Base-by-base conservation (phyloP, 2,329 filamentous ascomycete genomes). In the Cytospora mali region DNA sequence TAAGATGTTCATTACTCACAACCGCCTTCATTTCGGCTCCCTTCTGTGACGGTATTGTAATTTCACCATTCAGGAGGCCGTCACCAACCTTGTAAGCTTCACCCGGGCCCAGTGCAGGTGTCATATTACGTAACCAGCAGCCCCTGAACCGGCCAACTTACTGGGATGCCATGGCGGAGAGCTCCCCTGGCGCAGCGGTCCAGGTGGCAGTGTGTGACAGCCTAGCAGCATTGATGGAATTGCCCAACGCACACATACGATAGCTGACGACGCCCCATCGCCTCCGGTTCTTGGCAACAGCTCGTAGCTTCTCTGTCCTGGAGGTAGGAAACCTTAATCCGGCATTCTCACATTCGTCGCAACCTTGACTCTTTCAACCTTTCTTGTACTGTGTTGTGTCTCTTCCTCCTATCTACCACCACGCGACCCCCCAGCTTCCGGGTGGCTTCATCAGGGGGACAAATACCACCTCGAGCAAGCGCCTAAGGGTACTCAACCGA, bases 21-120 rank as follows among this genome's bases (percentile, higher is more conserved):
- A 13, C 14, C 21, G 16, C 31, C 16, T 55, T 62, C 60, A 62
- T 62, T 48, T 62, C 60, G 60, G 53, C 54, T 62, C 60, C 18
- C 16, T 48, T 51, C 13, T 21, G 59, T 48, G 31, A 57, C 27
- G 7, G 31, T 18, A 21, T 42, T 35, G 42, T 61, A 55, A 61
- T 56, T 31, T 61, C 59, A 55, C 59, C 51, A 18, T 39, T 53
- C 58, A 60, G 58, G 58, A 28, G 58, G 48, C 50, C 31, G 56
- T 58, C 56, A 52, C 50, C 18, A 6, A 50, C 48, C 10, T n/a
- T 14, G 31, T 52, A 31, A 52, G 3, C n/a, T 27, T 23, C 56
- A 58, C 48, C 29, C 25, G 29, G 23, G 46, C 56, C 55, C 23
- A 4, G 57, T 60, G 33, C 9, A 33, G 6, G n/a, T 33, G n/a